These are phyloP conservation scores for Ilex asprella DNA, from an alignment of 257 asterid genomes.

Conservation along the genomic window DNA sequence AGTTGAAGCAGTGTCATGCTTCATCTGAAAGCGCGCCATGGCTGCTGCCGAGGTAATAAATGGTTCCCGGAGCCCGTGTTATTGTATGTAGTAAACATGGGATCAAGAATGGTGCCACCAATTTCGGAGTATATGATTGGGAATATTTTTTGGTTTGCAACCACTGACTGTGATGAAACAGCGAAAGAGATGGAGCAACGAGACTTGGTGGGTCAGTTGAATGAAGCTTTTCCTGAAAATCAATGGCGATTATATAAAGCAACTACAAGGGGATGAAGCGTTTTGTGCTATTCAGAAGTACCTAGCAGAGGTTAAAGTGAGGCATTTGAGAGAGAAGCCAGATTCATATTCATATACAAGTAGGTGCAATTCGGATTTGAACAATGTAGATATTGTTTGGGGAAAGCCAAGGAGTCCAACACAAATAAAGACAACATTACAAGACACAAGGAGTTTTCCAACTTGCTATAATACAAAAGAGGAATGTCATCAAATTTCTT, in stretches of 20 bases:
- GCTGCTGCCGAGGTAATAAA: too few species aligned
- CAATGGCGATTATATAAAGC: slow-evolving; percentile 2
- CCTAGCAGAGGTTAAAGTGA: not conserved
- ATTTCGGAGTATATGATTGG: not conserved
- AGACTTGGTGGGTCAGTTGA: not conserved
- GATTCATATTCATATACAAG: not conserved
- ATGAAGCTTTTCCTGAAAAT: not conserved
- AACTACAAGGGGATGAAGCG: not conserved
- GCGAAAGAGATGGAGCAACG: not conserved
- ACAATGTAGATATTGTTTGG: slow-evolving; percentile 3
- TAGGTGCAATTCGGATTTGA: not conserved
- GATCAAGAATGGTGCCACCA: not conserved
- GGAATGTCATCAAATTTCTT: too few species aligned
- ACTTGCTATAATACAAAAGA: too few species aligned
- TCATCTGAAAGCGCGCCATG: too few species aligned
- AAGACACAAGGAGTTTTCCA: too few species aligned
- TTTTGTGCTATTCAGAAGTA: not conserved
- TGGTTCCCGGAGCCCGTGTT: too few species aligned
- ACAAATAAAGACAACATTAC: too few species aligned
- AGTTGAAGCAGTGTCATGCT: too few species aligned
- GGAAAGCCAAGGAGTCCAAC: not conserved
- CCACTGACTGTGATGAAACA: too few species aligned
- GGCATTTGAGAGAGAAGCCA: not conserved
- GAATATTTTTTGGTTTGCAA: not conserved
- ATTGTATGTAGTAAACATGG: too few species aligned